phyloP scores from a whole-genome alignment of 768 basidiomycete species.

The Xanthoconium stramineum region DNA sequence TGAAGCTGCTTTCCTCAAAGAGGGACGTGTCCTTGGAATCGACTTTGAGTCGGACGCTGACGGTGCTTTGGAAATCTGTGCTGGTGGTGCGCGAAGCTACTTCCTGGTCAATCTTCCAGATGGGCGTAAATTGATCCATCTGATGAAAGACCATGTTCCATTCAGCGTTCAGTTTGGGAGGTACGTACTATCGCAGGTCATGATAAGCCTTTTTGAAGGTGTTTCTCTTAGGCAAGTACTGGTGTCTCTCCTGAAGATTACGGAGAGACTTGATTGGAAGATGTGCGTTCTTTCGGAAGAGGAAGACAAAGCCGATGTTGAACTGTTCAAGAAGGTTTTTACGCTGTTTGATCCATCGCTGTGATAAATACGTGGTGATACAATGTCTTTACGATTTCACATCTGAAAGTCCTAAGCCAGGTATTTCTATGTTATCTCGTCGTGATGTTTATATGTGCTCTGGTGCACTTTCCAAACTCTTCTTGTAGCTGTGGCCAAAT shows the following conservation, averaged over 20 bases:
- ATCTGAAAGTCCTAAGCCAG: neutral
- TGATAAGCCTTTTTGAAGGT: neutral
- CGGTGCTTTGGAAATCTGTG: constrained; percentile 50
- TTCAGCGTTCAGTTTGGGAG: constrained; percentile 94
- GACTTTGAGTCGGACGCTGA: constrained; percentile 74
- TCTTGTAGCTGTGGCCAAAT: constrained; percentile 73
- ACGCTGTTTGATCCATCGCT: constrained; percentile 61
- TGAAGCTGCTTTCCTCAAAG: constrained; percentile 67
- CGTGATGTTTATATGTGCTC: constrained; percentile 21
- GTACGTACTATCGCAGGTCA: constrained; percentile 37
- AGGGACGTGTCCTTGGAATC: constrained; percentile 63
- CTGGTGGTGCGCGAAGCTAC: constrained; percentile 63
- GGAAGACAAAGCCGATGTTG: constrained; percentile 81
- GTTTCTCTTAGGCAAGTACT: constrained; percentile 65
- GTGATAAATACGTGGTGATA: constrained; percentile 14
- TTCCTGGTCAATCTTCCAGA: constrained; percentile 90
- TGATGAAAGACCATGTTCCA: constrained; percentile 71
- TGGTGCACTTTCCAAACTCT: constrained; percentile 43
- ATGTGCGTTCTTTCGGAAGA: constrained; percentile 77
- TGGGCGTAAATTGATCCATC: constrained; percentile 81
- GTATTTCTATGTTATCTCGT: neutral
- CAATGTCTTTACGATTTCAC: neutral
- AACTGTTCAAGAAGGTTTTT: constrained; percentile 83
- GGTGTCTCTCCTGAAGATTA: constrained; percentile 68
- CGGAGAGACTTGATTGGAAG: constrained; percentile 90